Evolutionary conservation across 805 yeast species (phyloP).

Genomic region (Candida taoyuanica): DNA sequence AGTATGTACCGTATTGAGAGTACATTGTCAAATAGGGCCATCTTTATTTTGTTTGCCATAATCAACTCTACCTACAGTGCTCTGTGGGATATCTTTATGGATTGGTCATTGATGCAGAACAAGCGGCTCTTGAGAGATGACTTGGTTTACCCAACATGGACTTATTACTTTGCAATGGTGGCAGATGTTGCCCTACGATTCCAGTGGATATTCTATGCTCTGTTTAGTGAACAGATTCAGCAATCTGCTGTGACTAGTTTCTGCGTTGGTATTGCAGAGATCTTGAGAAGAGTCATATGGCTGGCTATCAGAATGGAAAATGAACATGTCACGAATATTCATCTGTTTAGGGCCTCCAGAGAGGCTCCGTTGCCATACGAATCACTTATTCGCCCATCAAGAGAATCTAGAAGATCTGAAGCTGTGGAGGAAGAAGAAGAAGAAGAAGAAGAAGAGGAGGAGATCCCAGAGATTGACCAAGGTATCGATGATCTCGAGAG

Average conservation of each 20-base stretch:
- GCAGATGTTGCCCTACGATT: conserved; percentile 72
- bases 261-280: conserved; percentile 75
- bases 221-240: conserved; percentile 69
- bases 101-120: conserved; percentile 84
- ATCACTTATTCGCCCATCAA: conserved; percentile 30
- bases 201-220: conserved; percentile 89
- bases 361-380: conserved; percentile 84
- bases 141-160: conserved; percentile 54
- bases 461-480: conserved; percentile 2
- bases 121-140: conserved; percentile 65
- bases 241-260: conserved; percentile 88
- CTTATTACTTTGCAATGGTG: conserved; percentile 72
- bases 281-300: conserved; percentile 84
- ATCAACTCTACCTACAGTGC: conserved; percentile 67
- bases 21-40: conserved; percentile 35
- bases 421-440: conserved; percentile 1
- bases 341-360: conserved; percentile 78
- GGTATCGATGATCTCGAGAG: conserved; percentile 7
- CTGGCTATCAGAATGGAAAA: conserved; percentile 89
- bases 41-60: conserved; percentile 69
- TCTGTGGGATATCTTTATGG: conserved; percentile 92
- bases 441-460: conserved; percentile 2
- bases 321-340: conserved; percentile 90
- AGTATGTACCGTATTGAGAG: conserved; percentile 72
- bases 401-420: conserved; percentile 14